phyloP scores from a whole-genome alignment of 2,329 filamentous ascomycete species.

The Alternaria triticina region DNA sequence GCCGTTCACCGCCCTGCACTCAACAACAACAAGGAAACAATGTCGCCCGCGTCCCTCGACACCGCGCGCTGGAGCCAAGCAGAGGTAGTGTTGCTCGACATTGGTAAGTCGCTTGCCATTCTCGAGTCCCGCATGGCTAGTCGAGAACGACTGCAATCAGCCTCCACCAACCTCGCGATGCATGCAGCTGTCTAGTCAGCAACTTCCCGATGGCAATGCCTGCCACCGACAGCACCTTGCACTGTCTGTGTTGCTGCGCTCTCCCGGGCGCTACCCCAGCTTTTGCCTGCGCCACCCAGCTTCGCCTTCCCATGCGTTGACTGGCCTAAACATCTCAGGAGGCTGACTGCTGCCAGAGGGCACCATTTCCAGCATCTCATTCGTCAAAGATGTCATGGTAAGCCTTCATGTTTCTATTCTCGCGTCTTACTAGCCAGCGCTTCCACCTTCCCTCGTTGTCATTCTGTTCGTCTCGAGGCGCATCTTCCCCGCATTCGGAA shows the following conservation, averaged over 20 bases:
- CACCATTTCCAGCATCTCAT: constrained; percentile 82
- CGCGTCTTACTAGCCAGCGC: constrained; percentile 12
- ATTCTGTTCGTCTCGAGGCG: constrained; percentile 24
- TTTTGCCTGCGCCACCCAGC: constrained; percentile 35
- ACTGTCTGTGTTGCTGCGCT: constrained; percentile 23
- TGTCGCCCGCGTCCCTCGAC: constrained; percentile 37
- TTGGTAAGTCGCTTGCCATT: constrained; percentile 56
- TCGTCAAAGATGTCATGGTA: constrained; percentile 84
- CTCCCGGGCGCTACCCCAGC: constrained; percentile 33
- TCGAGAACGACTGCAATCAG: constrained; percentile 25
- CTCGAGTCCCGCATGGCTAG: constrained; percentile 20
- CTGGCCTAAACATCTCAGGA: constrained; percentile 5
- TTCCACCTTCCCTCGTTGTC: background rate
- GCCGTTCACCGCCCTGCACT: constrained; percentile 39
- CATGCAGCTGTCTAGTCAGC: constrained; percentile 26
- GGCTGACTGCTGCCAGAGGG: constrained; percentile 65
- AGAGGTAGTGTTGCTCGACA: constrained; percentile 63
- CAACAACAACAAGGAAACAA: constrained; percentile 25
- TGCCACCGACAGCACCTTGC: constrained; percentile 10
- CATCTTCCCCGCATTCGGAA: constrained; percentile 41
- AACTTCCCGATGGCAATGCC: constrained; percentile 9
- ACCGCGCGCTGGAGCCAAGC: constrained; percentile 41
- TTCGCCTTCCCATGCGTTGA: constrained; percentile 25
- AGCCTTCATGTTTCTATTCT: constrained; percentile 49
- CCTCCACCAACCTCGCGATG: constrained; percentile 22